phyloP scores from a whole-genome alignment of 176 grass and related monocot species.

The Aegilops bicornis region DNA sequence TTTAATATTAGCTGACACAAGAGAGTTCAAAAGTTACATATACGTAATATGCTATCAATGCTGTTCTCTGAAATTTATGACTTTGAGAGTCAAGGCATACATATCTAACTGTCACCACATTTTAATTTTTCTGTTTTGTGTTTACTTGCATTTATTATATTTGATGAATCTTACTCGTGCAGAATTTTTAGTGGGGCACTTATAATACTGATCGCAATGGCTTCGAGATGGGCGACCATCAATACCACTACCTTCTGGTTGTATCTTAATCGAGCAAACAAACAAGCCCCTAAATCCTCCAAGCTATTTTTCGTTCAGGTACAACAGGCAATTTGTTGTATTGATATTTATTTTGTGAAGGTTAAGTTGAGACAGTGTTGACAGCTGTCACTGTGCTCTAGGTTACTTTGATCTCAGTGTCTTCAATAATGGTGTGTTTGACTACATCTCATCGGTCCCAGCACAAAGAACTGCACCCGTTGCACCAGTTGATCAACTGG shows the following conservation, averaged over 20 bases:
- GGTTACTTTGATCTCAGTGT: constrained; percentile 72
- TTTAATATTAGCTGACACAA: not conserved
- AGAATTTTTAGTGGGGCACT: constrained; percentile 78
- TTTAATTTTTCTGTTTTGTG: not conserved
- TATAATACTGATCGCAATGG: constrained; percentile 67
- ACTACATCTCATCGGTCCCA: constrained; percentile 79
- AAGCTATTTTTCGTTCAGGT: constrained; percentile 83
- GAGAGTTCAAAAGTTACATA: not conserved
- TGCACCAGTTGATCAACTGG: constrained; percentile 95
- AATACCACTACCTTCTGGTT: constrained; percentile 62
- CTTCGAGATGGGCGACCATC: constrained; percentile 61
- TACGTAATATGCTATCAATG: not conserved
- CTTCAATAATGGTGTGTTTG: constrained; percentile 88
- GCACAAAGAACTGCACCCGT: constrained; percentile 69
- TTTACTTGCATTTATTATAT: constrained; percentile 36
- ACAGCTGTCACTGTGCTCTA: constrained; percentile 35
- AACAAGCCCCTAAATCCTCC: constrained; percentile 39
- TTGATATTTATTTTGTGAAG: constrained; percentile 26
- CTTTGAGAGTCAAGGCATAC: not conserved
- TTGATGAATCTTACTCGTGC: constrained; percentile 46
- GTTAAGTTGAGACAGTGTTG: constrained; percentile 18
- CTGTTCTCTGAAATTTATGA: not conserved
- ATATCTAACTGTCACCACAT: not conserved
- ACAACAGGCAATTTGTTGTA: constrained; percentile 7
- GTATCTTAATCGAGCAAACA: constrained; percentile 64